These are phyloP conservation scores for Metarhizium brunneum DNA, from an alignment of 2,329 filamentous ascomycete species.

Conservation along the genomic window DNA sequence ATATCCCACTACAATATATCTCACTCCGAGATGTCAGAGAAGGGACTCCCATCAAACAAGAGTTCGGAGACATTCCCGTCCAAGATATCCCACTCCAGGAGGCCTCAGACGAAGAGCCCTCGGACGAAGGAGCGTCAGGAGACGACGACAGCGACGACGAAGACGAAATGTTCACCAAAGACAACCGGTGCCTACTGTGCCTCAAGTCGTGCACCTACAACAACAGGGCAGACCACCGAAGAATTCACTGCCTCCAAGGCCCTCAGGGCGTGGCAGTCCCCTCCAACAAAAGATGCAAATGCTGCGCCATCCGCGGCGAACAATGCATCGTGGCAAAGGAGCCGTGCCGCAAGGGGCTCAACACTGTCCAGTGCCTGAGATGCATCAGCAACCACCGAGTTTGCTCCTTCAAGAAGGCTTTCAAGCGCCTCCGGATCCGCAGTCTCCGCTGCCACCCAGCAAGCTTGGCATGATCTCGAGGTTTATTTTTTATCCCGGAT, in stretches of 20 bases:
- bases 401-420: conserved; percentile 3
- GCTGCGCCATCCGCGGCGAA: neutral
- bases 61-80: no score
- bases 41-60: no score
- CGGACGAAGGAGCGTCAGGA: neutral
- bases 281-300: neutral
- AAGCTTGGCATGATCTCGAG: neutral
- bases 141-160: neutral
- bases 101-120: neutral
- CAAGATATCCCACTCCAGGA: no score
- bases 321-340: conserved; percentile 3
- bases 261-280: neutral
- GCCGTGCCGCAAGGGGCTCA: neutral
- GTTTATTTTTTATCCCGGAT: neutral
- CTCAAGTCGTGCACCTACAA: neutral
- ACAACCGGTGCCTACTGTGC: neutral
- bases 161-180: neutral
- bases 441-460: neutral
- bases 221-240: neutral
- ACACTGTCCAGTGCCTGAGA: neutral
- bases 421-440: neutral
- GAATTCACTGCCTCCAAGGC: neutral
- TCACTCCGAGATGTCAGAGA: no score
- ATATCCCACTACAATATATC: no score
- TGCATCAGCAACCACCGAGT: neutral